phyloP scores from a whole-genome alignment of 2,329 filamentous ascomycete species.

The Pseudocercospora cruenta region DNA sequence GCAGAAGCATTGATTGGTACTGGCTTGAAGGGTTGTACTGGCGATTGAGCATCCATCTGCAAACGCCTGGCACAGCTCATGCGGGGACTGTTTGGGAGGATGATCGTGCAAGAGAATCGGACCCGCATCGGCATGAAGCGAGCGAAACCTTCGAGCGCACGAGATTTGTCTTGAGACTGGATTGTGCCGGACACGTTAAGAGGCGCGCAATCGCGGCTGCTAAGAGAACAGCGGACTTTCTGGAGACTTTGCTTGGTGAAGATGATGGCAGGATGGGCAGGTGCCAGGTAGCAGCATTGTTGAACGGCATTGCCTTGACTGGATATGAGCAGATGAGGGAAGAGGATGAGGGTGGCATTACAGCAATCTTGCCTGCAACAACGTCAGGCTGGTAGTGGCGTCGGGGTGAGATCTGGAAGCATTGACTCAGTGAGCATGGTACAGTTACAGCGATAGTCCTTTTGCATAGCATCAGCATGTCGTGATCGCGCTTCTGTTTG shows the following conservation, averaged over 20 bases:
- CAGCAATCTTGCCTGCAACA: background rate
- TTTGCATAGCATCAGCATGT: background rate
- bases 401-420: background rate
- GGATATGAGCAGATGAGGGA: slow-evolving; percentile 16
- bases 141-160: slow-evolving; percentile 10
- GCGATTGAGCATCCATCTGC: slow-evolving; percentile 16
- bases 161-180: slow-evolving; percentile 20
- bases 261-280: slow-evolving; percentile 8
- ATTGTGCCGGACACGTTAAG: slow-evolving; percentile 16
- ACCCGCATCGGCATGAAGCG: slow-evolving; percentile 18
- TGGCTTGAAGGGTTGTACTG: slow-evolving; percentile 28
- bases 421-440: background rate
- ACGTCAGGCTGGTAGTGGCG: background rate
- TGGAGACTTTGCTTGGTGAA: slow-evolving; percentile 13
- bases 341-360: background rate
- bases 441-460: no score
- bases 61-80: background rate
- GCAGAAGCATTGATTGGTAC: slow-evolving; percentile 21
- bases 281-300: slow-evolving; percentile 9
- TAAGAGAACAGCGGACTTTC: background rate
- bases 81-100: slow-evolving; percentile 13
- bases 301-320: slow-evolving; percentile 14
- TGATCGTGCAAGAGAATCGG: slow-evolving; percentile 14
- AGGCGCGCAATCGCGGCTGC: slow-evolving; percentile 8
- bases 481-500: background rate